Percentiles rank a stretch among this genome's conserved stretches.
phyloP scores from a whole-genome alignment of 2,329 filamentous ascomycete species.

The Aspergillus sp. region DNA sequence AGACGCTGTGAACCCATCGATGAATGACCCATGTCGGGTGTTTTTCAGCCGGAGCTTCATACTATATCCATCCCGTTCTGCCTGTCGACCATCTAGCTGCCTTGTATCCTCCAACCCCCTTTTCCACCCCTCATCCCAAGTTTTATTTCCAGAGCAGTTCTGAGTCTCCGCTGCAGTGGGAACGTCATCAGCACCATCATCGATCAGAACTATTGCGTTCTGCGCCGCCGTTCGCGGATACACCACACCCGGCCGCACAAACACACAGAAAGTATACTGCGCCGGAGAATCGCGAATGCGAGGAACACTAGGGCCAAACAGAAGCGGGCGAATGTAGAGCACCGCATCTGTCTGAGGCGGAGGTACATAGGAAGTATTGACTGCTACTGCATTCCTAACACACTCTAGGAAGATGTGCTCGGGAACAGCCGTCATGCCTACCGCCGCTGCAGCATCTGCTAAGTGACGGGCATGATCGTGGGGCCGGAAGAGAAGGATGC shows the following conservation, averaged over 20 bases:
- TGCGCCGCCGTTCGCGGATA: background rate
- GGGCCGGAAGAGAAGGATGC: background rate
- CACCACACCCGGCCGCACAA: background rate
- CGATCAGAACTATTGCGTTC: background rate
- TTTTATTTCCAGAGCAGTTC: background rate
- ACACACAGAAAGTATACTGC: background rate
- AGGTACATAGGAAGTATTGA: background rate
- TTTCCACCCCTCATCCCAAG: background rate
- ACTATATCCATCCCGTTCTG: background rate
- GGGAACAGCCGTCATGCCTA: background rate
- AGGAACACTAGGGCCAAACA: background rate
- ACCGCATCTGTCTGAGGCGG: background rate
- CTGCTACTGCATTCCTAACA: background rate
- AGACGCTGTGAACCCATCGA: background rate
- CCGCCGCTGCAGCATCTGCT: background rate
- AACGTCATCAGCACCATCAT: background rate
- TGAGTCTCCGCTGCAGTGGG: too few species aligned
- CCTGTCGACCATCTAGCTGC: background rate
- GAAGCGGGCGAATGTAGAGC: background rate
- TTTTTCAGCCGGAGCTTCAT: background rate
- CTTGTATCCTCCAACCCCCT: background rate
- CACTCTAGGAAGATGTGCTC: background rate
- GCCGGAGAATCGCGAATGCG: background rate
- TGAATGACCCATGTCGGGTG: background rate
- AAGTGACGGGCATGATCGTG: background rate